Evolutionary conservation across 2,329 filamentous ascomycete species (phyloP).

Genomic region (Trichoderma hamatum): DNA sequence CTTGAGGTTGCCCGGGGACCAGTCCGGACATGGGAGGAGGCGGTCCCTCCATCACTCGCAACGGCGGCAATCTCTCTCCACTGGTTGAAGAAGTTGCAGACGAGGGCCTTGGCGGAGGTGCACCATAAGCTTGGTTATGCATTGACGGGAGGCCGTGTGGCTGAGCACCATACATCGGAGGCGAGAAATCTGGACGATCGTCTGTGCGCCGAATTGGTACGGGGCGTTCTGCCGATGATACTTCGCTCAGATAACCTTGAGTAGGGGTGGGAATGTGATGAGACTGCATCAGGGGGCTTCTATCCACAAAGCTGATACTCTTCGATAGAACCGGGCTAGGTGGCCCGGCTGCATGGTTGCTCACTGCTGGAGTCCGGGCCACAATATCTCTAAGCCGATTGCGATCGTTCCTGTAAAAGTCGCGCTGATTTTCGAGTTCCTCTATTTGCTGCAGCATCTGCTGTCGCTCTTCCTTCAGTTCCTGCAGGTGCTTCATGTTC

Average conservation of each 20-base stretch:
- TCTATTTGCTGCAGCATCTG: conserved; percentile 61
- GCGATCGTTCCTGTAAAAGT: conserved; percentile 74
- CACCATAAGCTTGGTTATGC: conserved; percentile 43
- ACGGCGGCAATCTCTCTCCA: conserved; percentile 51
- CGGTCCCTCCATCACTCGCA: conserved; percentile 50
- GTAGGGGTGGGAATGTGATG: conserved; percentile 36
- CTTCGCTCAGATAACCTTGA: conserved; percentile 46
- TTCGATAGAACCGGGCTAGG: conserved; percentile 52
- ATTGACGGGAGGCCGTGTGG: conserved; percentile 48
- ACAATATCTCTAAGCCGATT: conserved; percentile 72
- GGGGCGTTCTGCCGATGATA: conserved; percentile 50
- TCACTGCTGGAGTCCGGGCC: conserved; percentile 59
- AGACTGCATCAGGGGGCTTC: conserved; percentile 40
- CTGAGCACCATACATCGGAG: conserved; percentile 46
- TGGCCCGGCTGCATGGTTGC: conserved; percentile 55
- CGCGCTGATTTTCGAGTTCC: conserved; percentile 62
- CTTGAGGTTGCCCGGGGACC: conserved; percentile 37
- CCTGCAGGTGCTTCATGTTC: conserved; percentile 68
- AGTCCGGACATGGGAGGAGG: conserved; percentile 31
- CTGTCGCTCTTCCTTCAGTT: conserved; percentile 68
- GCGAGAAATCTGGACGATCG: conserved; percentile 48
- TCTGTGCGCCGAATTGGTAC: conserved; percentile 53
- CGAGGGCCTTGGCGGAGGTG: conserved; percentile 43
- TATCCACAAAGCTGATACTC: conserved; percentile 42
- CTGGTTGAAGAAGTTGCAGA: conserved; percentile 44